These are phyloP conservation scores for Termitomyces bulborhizus DNA, from an alignment of 768 basidiomycete genomes.

Conservation along the genomic window DNA sequence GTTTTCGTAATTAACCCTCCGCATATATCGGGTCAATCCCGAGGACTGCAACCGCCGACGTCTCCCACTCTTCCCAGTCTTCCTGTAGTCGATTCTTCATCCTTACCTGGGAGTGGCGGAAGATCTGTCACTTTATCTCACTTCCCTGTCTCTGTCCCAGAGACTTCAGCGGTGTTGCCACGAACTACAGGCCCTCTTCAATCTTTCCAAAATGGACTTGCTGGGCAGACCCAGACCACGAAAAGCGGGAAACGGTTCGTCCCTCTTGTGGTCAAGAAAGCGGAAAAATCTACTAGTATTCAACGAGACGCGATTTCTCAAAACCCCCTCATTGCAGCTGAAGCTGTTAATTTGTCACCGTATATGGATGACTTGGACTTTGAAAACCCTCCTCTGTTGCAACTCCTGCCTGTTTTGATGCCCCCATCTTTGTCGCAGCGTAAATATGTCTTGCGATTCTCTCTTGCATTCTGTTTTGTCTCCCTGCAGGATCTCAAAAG, in stretches of 20 bases:
- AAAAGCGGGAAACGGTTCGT: slow-evolving; percentile 21
- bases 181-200: neutral
- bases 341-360: neutral
- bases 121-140: neutral
- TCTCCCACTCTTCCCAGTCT: neutral
- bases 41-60: neutral
- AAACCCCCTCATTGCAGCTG: neutral
- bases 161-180: neutral
- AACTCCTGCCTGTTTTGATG: slow-evolving; percentile 38
- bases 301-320: neutral
- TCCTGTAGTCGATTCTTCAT: neutral
- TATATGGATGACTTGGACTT: slow-evolving; percentile 30
- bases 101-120: neutral
- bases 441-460: slow-evolving; percentile 44
- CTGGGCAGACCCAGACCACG: neutral
- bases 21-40: neutral
- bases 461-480: slow-evolving; percentile 48
- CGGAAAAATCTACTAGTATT: neutral
- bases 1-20: neutral
- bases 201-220: neutral
- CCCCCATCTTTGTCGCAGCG: slow-evolving; percentile 58
- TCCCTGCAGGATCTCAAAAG: slow-evolving; percentile 33
- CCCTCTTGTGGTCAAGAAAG: slow-evolving; percentile 19
- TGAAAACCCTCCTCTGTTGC: slow-evolving; percentile 12
- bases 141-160: neutral